Percentiles rank a stretch among this genome's conserved stretches.
These are phyloP conservation scores for Nicotiana noctiflora DNA, from an alignment of 257 asterid species.

Conservation along the genomic window DNA sequence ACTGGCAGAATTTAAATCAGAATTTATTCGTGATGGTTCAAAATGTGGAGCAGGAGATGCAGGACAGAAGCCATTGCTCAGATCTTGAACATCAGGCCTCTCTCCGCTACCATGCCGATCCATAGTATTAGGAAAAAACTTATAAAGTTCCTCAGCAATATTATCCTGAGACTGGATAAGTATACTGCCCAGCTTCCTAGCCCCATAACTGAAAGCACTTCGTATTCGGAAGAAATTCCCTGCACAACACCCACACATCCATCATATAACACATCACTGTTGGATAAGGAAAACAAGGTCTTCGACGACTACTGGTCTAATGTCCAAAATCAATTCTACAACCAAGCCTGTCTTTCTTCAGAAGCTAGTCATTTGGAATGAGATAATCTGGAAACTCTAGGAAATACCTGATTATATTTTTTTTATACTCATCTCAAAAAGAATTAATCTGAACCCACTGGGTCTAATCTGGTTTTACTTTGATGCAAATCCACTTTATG, in stretches of 20 bases:
- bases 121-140: conserved; percentile 64
- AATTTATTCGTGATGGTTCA: conserved; percentile 13
- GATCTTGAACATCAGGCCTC: conserved; percentile 48
- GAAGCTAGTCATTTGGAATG: not conserved
- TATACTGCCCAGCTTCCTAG: conserved; percentile 56
- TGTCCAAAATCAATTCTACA: not conserved
- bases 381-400: not conserved
- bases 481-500: not conserved
- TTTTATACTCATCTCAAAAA: not conserved
- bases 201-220: conserved; percentile 82
- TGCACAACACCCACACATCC: conserved; percentile 14
- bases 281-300: not conserved
- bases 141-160: conserved; percentile 47
- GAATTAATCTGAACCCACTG: conserved; percentile 1
- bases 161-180: conserved; percentile 43
- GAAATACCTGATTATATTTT: not conserved
- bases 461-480: not conserved
- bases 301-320: not conserved
- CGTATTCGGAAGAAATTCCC: conserved; percentile 82
- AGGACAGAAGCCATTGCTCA: conserved; percentile 23
- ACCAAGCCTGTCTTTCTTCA: not conserved
- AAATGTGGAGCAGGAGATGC: conserved; percentile 13
- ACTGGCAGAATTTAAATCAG: conserved; percentile 11
- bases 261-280: not conserved
- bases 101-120: conserved; percentile 54